phyloP scores from a whole-genome alignment of 1,284 basidiomycete species.

The Megacollybia platyphylla region DNA sequence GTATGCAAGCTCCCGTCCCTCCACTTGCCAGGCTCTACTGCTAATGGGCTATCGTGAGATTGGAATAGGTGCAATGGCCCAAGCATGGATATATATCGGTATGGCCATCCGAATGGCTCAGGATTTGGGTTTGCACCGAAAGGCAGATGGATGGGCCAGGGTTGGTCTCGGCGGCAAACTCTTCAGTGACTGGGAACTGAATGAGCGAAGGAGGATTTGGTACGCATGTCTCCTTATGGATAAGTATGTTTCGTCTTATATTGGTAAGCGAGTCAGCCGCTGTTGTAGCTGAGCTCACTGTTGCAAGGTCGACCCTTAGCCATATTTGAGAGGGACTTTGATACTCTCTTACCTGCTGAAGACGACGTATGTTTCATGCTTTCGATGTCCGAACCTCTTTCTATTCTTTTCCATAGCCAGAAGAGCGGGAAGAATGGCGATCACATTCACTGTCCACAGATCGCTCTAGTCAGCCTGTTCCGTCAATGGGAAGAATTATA shows the following conservation, averaged over 20 bases:
- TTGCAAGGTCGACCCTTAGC: constrained; percentile 52
- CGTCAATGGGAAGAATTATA: constrained; percentile 39
- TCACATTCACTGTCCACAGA: constrained; percentile 20
- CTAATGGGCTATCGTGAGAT: constrained; percentile 75
- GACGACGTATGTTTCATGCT: constrained; percentile 35
- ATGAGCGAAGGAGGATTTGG: constrained; percentile 71
- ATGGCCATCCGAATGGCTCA: constrained; percentile 79
- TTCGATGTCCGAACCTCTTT: not conserved
- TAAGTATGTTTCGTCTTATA: constrained; percentile 66
- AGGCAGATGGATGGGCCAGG: constrained; percentile 62
- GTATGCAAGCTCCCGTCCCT: constrained; percentile 51
- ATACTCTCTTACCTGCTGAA: constrained; percentile 55
- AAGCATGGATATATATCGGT: constrained; percentile 73
- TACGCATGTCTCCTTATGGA: constrained; percentile 73
- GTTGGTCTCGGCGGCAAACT: constrained; percentile 42
- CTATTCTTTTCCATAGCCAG: not conserved
- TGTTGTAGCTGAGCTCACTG: constrained; percentile 2
- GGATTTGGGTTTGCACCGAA: constrained; percentile 76
- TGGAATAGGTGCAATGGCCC: constrained; percentile 79
- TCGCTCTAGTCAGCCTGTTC: constrained; percentile 13
- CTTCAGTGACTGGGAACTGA: constrained; percentile 55
- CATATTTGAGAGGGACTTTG: constrained; percentile 73
- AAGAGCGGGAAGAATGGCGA: constrained; percentile 45
- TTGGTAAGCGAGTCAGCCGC: constrained; percentile 27
- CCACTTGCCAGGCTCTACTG: constrained; percentile 67